phyloP scores from a whole-genome alignment of 176 grass and related monocot species.

The Rhynchospora breviuscula region DNA sequence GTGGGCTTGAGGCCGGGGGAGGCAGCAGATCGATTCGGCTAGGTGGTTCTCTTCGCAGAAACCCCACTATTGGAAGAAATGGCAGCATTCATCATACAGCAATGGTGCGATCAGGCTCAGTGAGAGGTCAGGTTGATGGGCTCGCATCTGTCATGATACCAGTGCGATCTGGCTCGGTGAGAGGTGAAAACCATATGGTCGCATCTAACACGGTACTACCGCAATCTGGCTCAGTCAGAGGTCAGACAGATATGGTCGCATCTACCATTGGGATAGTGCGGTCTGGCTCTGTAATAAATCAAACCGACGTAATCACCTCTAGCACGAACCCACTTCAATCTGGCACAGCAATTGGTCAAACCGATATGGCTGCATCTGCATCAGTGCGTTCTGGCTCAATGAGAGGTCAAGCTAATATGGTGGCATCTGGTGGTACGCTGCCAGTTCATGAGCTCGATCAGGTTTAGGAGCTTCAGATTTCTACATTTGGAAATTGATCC shows the following conservation, averaged over 20 bases:
- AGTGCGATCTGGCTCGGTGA: neutral
- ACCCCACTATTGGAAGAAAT: conserved; percentile 9
- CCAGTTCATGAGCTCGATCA: neutral
- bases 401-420: neutral
- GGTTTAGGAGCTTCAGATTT: neutral
- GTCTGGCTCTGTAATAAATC: neutral
- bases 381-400: neutral
- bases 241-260: neutral
- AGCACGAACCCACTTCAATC: neutral
- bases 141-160: neutral
- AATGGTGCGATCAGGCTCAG: neutral
- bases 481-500: neutral
- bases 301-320: neutral
- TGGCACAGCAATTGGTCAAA: neutral
- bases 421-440: no score
- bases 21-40: conserved; percentile 26
- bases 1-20: conserved; percentile 13
- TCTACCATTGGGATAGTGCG: neutral
- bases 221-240: neutral
- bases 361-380: neutral
- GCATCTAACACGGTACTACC: neutral
- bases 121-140: neutral
- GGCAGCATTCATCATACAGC: neutral
- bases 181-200: neutral
- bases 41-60: conserved; percentile 28